Base-by-base conservation (phyloP, 257 asterid species). In the Nicotiana sylvestris region DNA sequence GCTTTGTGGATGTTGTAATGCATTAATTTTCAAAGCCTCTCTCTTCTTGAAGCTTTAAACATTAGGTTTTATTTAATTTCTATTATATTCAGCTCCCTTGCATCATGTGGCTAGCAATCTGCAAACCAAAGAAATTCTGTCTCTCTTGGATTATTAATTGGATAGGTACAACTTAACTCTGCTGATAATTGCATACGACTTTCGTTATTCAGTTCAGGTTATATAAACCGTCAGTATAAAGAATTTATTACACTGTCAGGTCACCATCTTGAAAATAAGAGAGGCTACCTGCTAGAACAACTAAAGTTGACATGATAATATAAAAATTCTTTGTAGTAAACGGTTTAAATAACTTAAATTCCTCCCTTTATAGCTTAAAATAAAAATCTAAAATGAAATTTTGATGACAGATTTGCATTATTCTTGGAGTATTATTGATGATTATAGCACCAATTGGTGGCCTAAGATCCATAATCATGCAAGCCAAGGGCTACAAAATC, bases 61-160 rank as follows among this genome's bases (percentile, higher is more conserved):
- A 0, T 37, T 5, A 37, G 33, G 33, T 32, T 32, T 32, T 32
- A 32, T 32, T 32, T 32, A 9, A 39, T 39, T 39, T 39, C 2
- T 39, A 39, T 39, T 39, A 1, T 39, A 39, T 39, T 64, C 86
- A 91, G 94, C 88, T 91, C n/a, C n/a, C 94, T 72, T 91, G 94
- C 89, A 89, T 91, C 64, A 91, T 91, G 35, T 91, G 94, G 94
- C 92, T 91, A 11, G 25, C 29, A 15, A 27, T 91, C 18, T 25
- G 32, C 3, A 91, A 88, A 69, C 92, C 92, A 43, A 83, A 78
- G 64, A 85, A 10, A 82, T 88, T 53, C 66, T 69, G 90, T 83
- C 18, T 88, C 81, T 89, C 94, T 11, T 91, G 94, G 94, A 81
- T 29, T 5, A 33, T 84, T 4, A 91, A 91, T 57, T 89, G 92